Percentiles rank a stretch among this genome's conserved stretches.
phyloP scores from a whole-genome alignment of 164 flowering plant species.

The Stephania japonica region DNA sequence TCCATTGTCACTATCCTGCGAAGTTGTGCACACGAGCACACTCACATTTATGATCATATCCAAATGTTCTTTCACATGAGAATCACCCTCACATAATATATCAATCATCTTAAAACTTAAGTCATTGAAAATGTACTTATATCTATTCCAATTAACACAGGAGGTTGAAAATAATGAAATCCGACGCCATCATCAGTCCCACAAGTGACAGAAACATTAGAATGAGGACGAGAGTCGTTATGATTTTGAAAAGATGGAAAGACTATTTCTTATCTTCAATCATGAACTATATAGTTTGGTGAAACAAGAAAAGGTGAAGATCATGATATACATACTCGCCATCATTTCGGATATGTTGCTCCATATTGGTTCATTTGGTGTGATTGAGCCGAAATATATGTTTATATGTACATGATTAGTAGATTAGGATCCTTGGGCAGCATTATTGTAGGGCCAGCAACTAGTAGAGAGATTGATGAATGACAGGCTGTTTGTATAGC shows the following conservation, averaged over 20 bases:
- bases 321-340: neutral
- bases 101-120: neutral
- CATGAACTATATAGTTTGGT: neutral
- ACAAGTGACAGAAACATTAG: constrained; percentile 4
- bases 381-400: neutral
- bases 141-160: constrained; percentile 14
- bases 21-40: neutral
- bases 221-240: neutral
- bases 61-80: neutral
- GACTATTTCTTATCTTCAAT: neutral
- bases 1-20: neutral
- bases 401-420: neutral
- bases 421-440: constrained; percentile 1
- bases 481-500: constrained; percentile 13
- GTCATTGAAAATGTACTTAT: neutral
- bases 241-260: constrained; percentile 1
- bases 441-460: constrained; percentile 4
- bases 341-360: neutral
- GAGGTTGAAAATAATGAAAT: constrained; percentile 17
- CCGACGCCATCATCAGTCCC: neutral
- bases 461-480: constrained; percentile 10
- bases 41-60: neutral
- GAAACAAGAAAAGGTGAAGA: neutral
- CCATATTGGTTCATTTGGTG: neutral
- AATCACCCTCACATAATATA: neutral